Conservation (phyloP, 106 monocot genomes). For the Platanthera guangdongensis region DNA sequence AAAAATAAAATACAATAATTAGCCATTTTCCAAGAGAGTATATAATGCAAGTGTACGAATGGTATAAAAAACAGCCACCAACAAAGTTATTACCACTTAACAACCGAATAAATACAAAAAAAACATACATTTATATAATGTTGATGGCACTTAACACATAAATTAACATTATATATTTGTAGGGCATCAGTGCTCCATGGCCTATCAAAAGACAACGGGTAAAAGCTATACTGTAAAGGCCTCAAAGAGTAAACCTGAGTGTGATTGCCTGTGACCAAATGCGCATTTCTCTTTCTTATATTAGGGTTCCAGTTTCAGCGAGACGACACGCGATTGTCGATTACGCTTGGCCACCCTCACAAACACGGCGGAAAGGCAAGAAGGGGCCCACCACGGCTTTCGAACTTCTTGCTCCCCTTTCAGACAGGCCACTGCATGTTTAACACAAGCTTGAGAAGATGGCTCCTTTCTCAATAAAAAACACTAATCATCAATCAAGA, state of each 20-base stretch:
- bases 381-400: conserved; percentile 92
- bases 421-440: conserved; percentile 77
- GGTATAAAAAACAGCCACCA: too few relatives aligned
- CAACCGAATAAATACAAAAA: background rate
- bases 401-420: conserved; percentile 99
- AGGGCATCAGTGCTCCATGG: background rate
- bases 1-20: too few relatives aligned
- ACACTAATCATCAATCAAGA: too few relatives aligned
- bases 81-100: too few relatives aligned
- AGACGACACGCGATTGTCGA: conserved; percentile 84
- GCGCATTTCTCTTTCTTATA: background rate
- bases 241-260: background rate
- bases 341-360: conserved; percentile 73
- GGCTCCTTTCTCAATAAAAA: background rate
- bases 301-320: conserved; percentile 82
- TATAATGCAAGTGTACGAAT: too few relatives aligned
- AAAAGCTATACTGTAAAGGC: background rate
- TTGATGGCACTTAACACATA: background rate
- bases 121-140: background rate
- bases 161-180: background rate
- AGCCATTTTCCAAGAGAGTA: too few relatives aligned
- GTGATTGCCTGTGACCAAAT: background rate
- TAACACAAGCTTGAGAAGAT: background rate
- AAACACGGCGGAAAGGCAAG: conserved; percentile 70
- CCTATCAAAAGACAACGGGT: background rate